Evolutionary conservation across 1,284 basidiomycete genomes (phyloP).

Genomic region (Ganoderma boninense): DNA sequence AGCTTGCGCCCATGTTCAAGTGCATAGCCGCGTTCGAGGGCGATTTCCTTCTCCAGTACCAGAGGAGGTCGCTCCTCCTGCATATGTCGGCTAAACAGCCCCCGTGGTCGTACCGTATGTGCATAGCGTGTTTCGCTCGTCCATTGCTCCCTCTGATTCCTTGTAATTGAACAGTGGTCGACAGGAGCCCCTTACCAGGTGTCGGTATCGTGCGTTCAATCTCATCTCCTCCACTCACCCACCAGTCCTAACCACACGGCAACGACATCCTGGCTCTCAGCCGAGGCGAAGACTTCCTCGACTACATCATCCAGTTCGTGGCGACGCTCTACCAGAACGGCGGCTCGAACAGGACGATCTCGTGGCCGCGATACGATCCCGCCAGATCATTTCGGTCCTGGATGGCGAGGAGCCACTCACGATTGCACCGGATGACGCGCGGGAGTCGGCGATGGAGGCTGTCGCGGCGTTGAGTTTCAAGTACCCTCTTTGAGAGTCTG

Average conservation of each 20-base stretch:
- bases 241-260: constrained; percentile 19
- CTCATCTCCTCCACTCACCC: not conserved
- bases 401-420: constrained; percentile 22
- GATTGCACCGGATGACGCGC: constrained; percentile 11
- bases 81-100: constrained; percentile 49
- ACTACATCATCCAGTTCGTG: constrained; percentile 25
- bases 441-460: not conserved
- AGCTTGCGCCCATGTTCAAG: constrained; percentile 38
- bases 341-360: constrained; percentile 33
- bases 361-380: constrained; percentile 27
- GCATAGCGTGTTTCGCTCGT: no score
- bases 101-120: constrained; percentile 55
- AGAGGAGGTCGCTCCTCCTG: constrained; percentile 41
- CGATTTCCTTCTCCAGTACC: constrained; percentile 52
- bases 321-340: constrained; percentile 43
- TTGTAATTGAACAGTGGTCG: not conserved
- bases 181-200: not conserved
- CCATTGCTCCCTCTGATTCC: no score
- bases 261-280: constrained; percentile 21
- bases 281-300: constrained; percentile 21
- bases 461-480: not conserved
- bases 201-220: not conserved
- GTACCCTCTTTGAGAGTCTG: not conserved
- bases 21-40: constrained; percentile 41
- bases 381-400: constrained; percentile 25